A percentile compares a stretch with the other conserved stretches of the same genome.
Evolutionary conservation across 768 basidiomycete species (phyloP).

Genomic region (Cyclocybe cylindracea): DNA sequence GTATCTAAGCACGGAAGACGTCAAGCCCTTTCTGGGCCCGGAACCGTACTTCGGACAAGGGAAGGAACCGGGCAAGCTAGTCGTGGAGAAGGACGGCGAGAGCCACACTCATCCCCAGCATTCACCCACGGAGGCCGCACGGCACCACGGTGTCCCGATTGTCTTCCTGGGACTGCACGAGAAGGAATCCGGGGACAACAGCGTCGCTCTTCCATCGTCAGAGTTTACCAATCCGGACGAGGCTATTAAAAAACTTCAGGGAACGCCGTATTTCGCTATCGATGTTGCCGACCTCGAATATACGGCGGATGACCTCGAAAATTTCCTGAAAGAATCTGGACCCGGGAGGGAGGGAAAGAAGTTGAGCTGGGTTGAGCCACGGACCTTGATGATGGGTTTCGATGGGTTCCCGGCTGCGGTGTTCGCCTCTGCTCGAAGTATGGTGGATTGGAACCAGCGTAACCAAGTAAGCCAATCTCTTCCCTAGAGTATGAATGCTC

Average conservation of each 20-base stretch:
- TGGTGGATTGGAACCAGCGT: conserved; percentile 92
- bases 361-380: conserved; percentile 66
- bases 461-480: conserved; percentile 61
- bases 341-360: conserved; percentile 38
- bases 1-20: conserved; percentile 58
- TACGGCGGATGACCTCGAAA: conserved; percentile 30
- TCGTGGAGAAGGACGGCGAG: conserved; percentile 31
- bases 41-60: conserved; percentile 76
- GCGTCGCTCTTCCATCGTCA: conserved; percentile 60
- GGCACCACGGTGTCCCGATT: conserved; percentile 59
- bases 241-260: conserved; percentile 62
- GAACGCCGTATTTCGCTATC: conserved; percentile 84
- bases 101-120: conserved; percentile 19
- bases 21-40: conserved; percentile 65
- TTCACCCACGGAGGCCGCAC: conserved; percentile 51
- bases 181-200: conserved; percentile 30
- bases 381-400: conserved; percentile 56
- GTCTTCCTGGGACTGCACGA: conserved; percentile 86
- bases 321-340: conserved; percentile 39
- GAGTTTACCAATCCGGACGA: conserved; percentile 59
- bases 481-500: neutral
- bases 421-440: conserved; percentile 74
- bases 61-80: conserved; percentile 40
- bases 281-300: conserved; percentile 61
- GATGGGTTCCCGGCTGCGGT: conserved; percentile 70